Base-by-base conservation (phyloP, 176 grass and related monocot genomes). In the Stipa capillata region DNA sequence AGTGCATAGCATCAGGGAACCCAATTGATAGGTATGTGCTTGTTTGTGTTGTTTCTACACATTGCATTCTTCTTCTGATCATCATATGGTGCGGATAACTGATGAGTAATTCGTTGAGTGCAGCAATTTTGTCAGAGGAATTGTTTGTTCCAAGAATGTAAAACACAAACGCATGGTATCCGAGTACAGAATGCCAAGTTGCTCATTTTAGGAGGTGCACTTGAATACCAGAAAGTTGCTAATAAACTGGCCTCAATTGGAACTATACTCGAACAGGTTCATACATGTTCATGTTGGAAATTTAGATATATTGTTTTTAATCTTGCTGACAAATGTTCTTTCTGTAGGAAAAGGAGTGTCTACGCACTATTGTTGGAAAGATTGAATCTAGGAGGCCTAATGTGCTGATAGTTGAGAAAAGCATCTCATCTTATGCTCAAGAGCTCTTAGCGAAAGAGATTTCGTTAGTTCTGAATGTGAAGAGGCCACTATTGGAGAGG, bases 71-170 rank as follows among this genome's bases (percentile, higher is more conserved):
- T 86, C 34, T 83, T 67, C 57, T 32, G 14, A 72, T 64, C 28
- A 59, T 63, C n/a, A 21, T 68, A 21, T 36, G 55, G 54, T 50
- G n/a, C n/a, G n/a, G n/a, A n/a, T n/a, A n/a, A 77, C 66, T 87
- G 56, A 90, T 48, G 2, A 4, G 28, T 57, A 16, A 21, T 20
- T 68, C 60, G 32, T 86, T 74, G 4, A 48, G 45, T 77, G 62
- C 86, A 97, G 94, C 50, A 77, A 89, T 63, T 83, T 97, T 82
- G 63, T 97, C 25, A 94, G 85, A 80, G 94, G 94, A 68, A 84
- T 97, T 60, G 94, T 94, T 75, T 97, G 94, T 85, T 90, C 91
- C 28, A 97, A 97, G 78, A 97, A 97, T 90, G 48, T 97, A 72
- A 97, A 91, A 52, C 91, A 97, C 76, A 97, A 97, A 66, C 84